A percentile compares a stretch with the other conserved stretches of the same genome.
Conservation (phyloP, 345 rosid species). For the Citrus inodora region DNA sequence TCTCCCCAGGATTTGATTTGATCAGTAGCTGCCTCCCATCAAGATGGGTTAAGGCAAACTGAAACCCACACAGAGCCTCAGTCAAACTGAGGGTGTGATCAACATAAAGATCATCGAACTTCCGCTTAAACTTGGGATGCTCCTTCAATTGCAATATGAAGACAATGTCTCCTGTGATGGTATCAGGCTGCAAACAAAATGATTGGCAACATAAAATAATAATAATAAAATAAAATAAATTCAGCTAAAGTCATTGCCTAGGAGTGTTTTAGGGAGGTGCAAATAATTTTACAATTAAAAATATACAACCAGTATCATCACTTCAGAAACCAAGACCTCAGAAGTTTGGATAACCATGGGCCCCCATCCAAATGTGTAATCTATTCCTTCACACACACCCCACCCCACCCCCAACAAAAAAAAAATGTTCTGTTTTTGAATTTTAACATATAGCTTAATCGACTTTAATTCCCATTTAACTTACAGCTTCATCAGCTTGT, state of each 20-base stretch:
- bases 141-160: slow-evolving; percentile 49
- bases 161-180: slow-evolving; percentile 44
- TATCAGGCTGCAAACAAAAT: slow-evolving; percentile 36
- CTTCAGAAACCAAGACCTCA: neutral
- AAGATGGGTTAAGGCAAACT: slow-evolving; percentile 53
- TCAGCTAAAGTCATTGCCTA: neutral
- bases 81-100: slow-evolving; percentile 47
- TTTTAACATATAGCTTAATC: neutral
- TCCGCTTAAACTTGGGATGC: slow-evolving; percentile 52
- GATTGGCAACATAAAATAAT: neutral
- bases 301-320: neutral
- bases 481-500: slow-evolving; percentile 67
- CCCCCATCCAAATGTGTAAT: neutral
- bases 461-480: slow-evolving; percentile 4
- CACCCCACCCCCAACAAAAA: neutral
- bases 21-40: slow-evolving; percentile 66
- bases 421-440: neutral
- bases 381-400: neutral
- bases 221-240: too few relatives aligned
- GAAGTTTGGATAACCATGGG: neutral
- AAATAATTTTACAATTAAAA: neutral
- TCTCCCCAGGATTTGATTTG: slow-evolving; percentile 60
- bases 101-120: slow-evolving; percentile 40
- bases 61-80: slow-evolving; percentile 71
- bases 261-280: neutral